Conservation (phyloP, 2,329 filamentous ascomycete species). For the Venturia oleaginea region DNA sequence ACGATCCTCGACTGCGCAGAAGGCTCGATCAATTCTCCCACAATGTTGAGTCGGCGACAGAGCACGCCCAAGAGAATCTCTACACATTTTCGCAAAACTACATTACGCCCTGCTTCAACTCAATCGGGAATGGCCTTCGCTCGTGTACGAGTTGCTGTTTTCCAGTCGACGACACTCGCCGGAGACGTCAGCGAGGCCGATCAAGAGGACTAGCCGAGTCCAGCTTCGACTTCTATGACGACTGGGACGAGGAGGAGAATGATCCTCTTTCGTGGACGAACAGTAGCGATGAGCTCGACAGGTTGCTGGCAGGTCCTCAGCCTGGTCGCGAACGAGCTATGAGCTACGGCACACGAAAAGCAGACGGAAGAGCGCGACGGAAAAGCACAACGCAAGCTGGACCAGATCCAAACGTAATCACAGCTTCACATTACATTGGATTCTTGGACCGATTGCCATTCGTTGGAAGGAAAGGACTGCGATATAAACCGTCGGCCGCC, state of each 20-base stretch:
- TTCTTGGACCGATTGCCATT: constrained; percentile 80
- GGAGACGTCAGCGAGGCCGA: constrained; percentile 55
- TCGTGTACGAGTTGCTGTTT: constrained; percentile 63
- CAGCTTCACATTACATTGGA: constrained; percentile 73
- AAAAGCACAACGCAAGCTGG: constrained; percentile 47
- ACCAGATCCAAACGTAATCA: constrained; percentile 77
- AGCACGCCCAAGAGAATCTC: constrained; percentile 82
- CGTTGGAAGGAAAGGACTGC: constrained; percentile 65
- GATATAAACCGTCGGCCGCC: constrained; percentile 85
- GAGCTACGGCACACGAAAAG: constrained; percentile 72
- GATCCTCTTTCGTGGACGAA: constrained; percentile 73
- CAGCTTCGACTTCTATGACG: constrained; percentile 95
- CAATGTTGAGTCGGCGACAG: constrained; percentile 82
- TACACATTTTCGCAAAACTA: constrained; percentile 85
- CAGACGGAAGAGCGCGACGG: constrained; percentile 29
- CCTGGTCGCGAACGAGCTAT: constrained; percentile 69
- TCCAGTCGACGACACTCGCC: constrained; percentile 64
- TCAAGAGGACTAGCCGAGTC: constrained; percentile 57
- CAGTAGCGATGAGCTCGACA: constrained; percentile 78
- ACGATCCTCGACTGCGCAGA: constrained; percentile 80
- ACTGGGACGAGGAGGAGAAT: constrained; percentile 69
- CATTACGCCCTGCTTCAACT: constrained; percentile 67
- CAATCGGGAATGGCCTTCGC: constrained; percentile 56
- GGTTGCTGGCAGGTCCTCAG: constrained; percentile 58
- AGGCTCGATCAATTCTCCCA: constrained; percentile 89